Percentiles rank a stretch among this genome's conserved stretches.
Conservation (phyloP, 2,329 filamentous ascomycete genomes). For the Colletotrichum chrysophilum region DNA sequence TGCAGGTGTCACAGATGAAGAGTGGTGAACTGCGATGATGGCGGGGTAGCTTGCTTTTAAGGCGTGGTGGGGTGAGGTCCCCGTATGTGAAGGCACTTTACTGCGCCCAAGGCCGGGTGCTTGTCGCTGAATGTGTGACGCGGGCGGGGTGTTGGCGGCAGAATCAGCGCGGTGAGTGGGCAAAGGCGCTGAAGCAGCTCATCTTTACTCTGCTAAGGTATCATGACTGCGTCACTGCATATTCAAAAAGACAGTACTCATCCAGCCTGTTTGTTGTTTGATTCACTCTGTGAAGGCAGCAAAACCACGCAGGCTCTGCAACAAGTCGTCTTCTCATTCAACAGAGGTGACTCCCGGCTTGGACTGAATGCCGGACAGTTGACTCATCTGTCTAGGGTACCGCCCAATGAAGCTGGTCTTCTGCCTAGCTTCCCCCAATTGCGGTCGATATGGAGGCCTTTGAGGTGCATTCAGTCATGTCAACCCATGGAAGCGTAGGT, state of each 20-base stretch:
- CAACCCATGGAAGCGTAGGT: neutral
- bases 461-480: neutral
- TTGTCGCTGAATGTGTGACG: neutral
- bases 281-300: neutral
- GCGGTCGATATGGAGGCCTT: neutral
- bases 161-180: neutral
- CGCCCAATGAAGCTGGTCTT: neutral
- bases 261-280: neutral
- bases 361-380: neutral
- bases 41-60: constrained; percentile 19
- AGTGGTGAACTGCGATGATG: constrained; percentile 2
- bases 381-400: neutral
- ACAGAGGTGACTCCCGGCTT: neutral
- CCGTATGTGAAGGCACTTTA: neutral
- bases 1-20: neutral
- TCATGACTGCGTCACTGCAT: neutral
- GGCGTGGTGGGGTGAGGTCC: constrained; percentile 11
- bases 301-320: neutral
- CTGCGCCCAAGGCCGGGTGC: neutral
- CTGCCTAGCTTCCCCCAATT: neutral
- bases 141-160: neutral
- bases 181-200: neutral
- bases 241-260: neutral
- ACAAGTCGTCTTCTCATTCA: neutral
- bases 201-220: neutral